Base-by-base conservation (phyloP, 345 rosid species). In the Citropsis articulata region DNA sequence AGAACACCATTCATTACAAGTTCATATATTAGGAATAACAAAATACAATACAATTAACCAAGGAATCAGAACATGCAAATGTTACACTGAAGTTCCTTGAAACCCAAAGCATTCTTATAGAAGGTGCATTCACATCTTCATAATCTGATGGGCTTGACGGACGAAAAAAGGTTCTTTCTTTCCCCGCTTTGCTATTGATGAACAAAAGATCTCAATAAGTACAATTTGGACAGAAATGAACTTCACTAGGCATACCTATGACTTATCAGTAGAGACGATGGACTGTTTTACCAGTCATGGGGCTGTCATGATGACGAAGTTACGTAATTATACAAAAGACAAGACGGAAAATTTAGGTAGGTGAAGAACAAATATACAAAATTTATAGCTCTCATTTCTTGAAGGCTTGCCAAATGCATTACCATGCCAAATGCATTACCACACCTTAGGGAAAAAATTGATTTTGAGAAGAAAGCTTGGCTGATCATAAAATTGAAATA, bases 1-100 rank as follows among this genome's bases (percentile, higher is more conserved):
- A 25, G n/a, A 9, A n/a, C 38, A 38, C 8, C 31, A 31, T 7
- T 64, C 31, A 14, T 74, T 45, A 56, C 27, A 38, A 25, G 14
- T 57, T 36, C 5, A 78, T 57, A 19, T 28, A 53, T 71, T 14
- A 64, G 56, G 8, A 78, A 65, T 45, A 35, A 70, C 31, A 70
- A 42, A 56, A 53, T 69, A 78, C 53, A 60, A 68, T 61, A 42
- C 31, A 70, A 72, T 40, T 30, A 67, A 28, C 40, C 62, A 80
- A 56, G 63, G 5, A 28, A 67, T 61, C 31, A 66, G 36, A 57
- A 4, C 35, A 57, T 24, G 33, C 19, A 59, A 60, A 40, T 31
- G 63, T 59, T 31, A 79, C 42, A 25, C 35, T 28, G 28, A 30
- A 38, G 48, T 27, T 22, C 28, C 53, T 36, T 4, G 53, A 10